These are phyloP conservation scores for Chimonanthus praecox DNA, from an alignment of 164 flowering plant species.

Conservation along the genomic window DNA sequence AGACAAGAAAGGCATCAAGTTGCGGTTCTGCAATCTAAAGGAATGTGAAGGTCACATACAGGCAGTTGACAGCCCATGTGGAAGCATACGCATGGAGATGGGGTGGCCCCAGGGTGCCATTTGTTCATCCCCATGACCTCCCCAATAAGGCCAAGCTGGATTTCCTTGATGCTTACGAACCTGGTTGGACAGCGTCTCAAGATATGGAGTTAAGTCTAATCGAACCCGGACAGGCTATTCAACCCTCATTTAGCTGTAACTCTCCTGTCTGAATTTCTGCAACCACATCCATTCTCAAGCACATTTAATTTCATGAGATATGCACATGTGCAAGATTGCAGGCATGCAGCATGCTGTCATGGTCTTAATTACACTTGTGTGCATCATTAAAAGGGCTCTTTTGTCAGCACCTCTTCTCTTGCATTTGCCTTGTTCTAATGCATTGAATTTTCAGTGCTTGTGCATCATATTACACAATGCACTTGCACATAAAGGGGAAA, in stretches of 20 bases:
- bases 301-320: neutral
- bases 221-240: slow-evolving; percentile 61
- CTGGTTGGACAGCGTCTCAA: slow-evolving; percentile 90
- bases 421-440: no score
- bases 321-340: neutral
- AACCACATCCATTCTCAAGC: neutral
- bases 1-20: slow-evolving; percentile 90
- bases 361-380: neutral
- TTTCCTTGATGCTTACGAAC: slow-evolving; percentile 96
- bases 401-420: neutral
- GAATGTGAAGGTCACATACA: slow-evolving; percentile 87
- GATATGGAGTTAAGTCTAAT: slow-evolving; percentile 76
- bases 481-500: no score
- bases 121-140: slow-evolving; percentile 99
- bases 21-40: slow-evolving; percentile 85
- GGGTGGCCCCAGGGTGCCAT: slow-evolving; percentile 99
- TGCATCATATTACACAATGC: no score
- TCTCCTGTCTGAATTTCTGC: slow-evolving; percentile 16
- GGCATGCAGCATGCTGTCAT: neutral
- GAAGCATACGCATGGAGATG: slow-evolving; percentile 70
- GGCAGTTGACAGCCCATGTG: slow-evolving; percentile 80
- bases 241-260: slow-evolving; percentile 47
- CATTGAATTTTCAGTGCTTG: no score
- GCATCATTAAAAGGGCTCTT: neutral
- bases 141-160: slow-evolving; percentile 93